Base-by-base conservation (phyloP, 2,329 filamentous ascomycete genomes). In the Cladosporium sp. region DNA sequence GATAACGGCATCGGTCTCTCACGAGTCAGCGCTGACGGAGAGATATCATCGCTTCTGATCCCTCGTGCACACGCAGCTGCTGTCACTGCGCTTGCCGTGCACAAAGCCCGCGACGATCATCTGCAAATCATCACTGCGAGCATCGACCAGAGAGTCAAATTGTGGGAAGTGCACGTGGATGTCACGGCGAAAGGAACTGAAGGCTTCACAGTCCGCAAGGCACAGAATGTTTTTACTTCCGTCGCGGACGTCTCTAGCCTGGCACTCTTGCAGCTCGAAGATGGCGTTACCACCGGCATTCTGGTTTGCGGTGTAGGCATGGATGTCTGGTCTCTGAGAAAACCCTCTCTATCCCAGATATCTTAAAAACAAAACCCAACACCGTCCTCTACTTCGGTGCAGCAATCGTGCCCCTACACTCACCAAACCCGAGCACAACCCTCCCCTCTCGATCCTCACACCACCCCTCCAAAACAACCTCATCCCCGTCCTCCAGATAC, bases 1-100 rank as follows among this genome's bases (percentile, higher is more conserved):
- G 93, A 97, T 67, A 93, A 93, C 54, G 85, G 85, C 3, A 67
- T 97, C 0, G 84, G 79, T 0, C 61, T 88, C 9, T 78, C 78
- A 0, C 62, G 77, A 18, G n/a, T 51, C 5, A 9, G 5, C 27
- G 27, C 38, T 8, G 7, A 16, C 3, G 29, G 54, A 32, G 36
- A 54, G 20, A 46, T 55, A 9, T 39, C 51, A 1, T 70, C 68
- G 1, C 56, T 72, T 4, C 55, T 78, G 9, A 66, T 85, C 2
- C 71, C 72, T 19, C 74, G 75, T 2, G 84, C 86, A 0, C 88
- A 93, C 60, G 82, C 84, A 0, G 85, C 86, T 1, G 85, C 86
- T 2, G 73, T 91, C 38, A 90, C 85, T 4, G 69, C 67, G 2
- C 64, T 71, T 15, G 80, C 78, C 1, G 49, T 76, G 1, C 32